Percentiles rank a stretch among this genome's conserved stretches.
Conservation (phyloP, 306 rosid genomes). For the Phaseolus lunatus region DNA sequence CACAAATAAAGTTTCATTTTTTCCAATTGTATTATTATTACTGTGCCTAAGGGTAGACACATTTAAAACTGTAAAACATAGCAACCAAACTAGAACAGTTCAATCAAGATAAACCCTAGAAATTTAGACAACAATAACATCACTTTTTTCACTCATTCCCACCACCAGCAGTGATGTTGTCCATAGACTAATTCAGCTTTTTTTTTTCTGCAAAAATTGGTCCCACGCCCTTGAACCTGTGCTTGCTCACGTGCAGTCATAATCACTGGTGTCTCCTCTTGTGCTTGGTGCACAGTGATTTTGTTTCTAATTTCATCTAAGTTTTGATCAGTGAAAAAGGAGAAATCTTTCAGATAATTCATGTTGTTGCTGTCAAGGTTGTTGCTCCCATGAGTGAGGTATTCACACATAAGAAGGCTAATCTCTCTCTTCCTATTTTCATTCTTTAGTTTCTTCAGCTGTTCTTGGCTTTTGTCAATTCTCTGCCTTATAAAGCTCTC, state of each 20-base stretch:
- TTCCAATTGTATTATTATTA: neutral
- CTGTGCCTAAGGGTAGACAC: neutral
- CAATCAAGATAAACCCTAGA: neutral
- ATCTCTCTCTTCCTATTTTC: slow-evolving; percentile 35
- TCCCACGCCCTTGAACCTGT: neutral
- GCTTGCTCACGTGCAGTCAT: neutral
- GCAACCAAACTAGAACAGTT: neutral
- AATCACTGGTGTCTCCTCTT: neutral
- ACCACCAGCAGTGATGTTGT: neutral
- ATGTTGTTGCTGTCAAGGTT: neutral
- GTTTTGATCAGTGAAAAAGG: slow-evolving; percentile 27
- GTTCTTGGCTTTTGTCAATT: slow-evolving; percentile 19
- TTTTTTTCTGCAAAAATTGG: neutral
- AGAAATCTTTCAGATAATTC: slow-evolving; percentile 23
- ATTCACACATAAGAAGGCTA: slow-evolving; percentile 10
- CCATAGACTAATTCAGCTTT: neutral
- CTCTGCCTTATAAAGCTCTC: slow-evolving; percentile 38
- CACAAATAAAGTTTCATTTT: neutral
- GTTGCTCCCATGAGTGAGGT: neutral
- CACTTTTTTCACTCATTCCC: neutral
- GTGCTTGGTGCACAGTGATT: neutral
- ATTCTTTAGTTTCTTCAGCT: slow-evolving; percentile 20
- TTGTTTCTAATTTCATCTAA: slow-evolving; percentile 1
- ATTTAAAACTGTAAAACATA: neutral
- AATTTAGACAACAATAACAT: neutral